phyloP scores from a whole-genome alignment of 495 filamentous ascomycete species.

The Amorphotheca resinae region DNA sequence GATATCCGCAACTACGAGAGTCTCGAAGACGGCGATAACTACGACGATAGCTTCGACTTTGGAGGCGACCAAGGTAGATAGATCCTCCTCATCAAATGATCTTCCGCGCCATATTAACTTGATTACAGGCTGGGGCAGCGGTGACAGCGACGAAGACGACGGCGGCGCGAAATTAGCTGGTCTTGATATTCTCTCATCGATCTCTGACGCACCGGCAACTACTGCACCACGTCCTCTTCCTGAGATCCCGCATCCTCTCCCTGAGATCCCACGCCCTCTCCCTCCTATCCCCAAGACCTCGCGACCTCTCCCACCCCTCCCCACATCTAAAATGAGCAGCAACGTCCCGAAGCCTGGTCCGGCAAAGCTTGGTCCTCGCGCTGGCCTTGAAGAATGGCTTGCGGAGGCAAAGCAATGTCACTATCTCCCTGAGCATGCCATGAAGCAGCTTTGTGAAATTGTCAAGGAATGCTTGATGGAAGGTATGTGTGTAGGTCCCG shows the following conservation, averaged over 20 bases:
- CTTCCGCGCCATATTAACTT: not conserved
- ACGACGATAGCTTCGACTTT: not conserved
- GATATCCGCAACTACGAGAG: conserved; percentile 2
- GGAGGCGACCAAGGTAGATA: too few species aligned
- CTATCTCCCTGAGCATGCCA: conserved; percentile 85
- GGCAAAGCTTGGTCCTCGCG: conserved; percentile 66
- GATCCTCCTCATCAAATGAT: not conserved
- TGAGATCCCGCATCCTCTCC: not conserved
- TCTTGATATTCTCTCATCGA: not conserved
- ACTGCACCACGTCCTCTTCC: not conserved
- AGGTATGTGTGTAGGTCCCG: conserved; percentile 36
- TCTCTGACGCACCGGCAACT: too few species aligned
- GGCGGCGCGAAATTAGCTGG: not conserved
- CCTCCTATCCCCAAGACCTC: not conserved
- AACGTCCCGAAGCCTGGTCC: conserved; percentile 82
- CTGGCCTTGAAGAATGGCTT: conserved; percentile 92
- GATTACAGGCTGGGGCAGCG: not conserved
- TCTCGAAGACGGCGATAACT: not conserved
- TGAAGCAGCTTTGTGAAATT: conserved; percentile 98
- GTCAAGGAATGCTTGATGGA: conserved; percentile 99
- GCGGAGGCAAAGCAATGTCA: conserved; percentile 92
- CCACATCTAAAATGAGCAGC: conserved; percentile 12
- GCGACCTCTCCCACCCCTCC: not conserved
- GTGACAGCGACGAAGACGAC: not conserved
- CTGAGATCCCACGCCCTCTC: not conserved